phyloP scores from a whole-genome alignment of 2,329 filamentous ascomycete species.

The Parastagonospora avenae region DNA sequence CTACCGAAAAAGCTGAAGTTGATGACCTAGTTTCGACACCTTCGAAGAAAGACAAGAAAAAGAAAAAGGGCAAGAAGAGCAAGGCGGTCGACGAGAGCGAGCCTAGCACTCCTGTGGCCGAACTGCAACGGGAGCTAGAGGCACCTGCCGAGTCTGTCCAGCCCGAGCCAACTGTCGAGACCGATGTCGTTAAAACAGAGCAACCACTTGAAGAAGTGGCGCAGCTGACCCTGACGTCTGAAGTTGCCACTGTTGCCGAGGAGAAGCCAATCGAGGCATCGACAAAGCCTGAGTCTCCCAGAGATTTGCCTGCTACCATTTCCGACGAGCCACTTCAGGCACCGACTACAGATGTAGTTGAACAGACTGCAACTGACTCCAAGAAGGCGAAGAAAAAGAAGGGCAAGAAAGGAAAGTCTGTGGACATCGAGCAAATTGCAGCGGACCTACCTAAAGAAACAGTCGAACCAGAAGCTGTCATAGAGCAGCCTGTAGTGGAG shows the following conservation, averaged over 20 bases:
- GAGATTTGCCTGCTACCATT: neutral
- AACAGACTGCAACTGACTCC: slow-evolving; percentile 15
- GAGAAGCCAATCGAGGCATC: slow-evolving; percentile 5
- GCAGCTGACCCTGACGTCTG: neutral
- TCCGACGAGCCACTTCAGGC: slow-evolving; percentile 1
- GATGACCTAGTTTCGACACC: neutral
- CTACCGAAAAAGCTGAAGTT: neutral
- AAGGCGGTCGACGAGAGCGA: slow-evolving; percentile 14
- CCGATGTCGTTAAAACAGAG: slow-evolving; percentile 1
- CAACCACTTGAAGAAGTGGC: neutral
- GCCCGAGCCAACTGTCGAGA: neutral
- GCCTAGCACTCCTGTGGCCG: slow-evolving; percentile 15
- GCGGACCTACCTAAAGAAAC: neutral
- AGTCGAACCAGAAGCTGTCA: neutral
- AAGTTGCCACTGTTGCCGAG: neutral
- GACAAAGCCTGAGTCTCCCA: neutral
- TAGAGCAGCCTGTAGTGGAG: neutral
- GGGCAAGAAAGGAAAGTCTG: slow-evolving; percentile 19
- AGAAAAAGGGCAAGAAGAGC: slow-evolving; percentile 32
- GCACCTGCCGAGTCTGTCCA: neutral
- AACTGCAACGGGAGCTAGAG: slow-evolving; percentile 9
- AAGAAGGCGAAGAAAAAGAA: slow-evolving; percentile 47
- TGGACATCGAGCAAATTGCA: slow-evolving; percentile 1
- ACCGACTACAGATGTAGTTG: slow-evolving; percentile 5
- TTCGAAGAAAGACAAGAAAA: slow-evolving; percentile 34